A percentile compares a stretch with the other conserved stretches of the same genome.
Conservation (phyloP, 768 basidiomycete species). For the Kwoniella europaea region DNA sequence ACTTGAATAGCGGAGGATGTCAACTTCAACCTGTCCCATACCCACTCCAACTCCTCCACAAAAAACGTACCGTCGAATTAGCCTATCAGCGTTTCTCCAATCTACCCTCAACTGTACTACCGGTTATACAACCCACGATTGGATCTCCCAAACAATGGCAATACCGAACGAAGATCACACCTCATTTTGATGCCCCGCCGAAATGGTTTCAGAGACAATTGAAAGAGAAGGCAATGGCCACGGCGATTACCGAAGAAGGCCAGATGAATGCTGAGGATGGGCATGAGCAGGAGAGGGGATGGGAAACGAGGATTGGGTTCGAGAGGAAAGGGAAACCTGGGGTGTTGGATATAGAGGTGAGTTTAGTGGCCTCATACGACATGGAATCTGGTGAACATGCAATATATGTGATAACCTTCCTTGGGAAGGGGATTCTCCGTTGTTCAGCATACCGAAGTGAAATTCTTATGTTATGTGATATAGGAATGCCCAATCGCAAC, state of each 20-base stretch:
- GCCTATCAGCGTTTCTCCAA: conserved; percentile 49
- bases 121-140: conserved; percentile 73
- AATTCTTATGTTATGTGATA: not conserved
- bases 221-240: conserved; percentile 10
- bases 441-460: too few species aligned
- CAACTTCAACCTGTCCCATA: conserved; percentile 93
- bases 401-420: too few species aligned
- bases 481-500: conserved; percentile 94
- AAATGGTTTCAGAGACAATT: conserved; percentile 55
- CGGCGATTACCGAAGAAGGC: conserved; percentile 20
- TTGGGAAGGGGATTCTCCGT: too few species aligned
- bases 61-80: conserved; percentile 60
- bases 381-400: not conserved
- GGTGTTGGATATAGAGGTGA: conserved; percentile 89
- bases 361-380: conserved; percentile 12
- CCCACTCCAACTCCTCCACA: conserved; percentile 80
- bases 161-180: conserved; percentile 96
- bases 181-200: conserved; percentile 82
- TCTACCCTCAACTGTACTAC: conserved; percentile 66
- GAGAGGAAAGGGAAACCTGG: conserved; percentile 74
- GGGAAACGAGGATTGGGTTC: conserved; percentile 87
- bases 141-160: conserved; percentile 86
- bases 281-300: conserved; percentile 31
- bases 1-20: conserved; percentile 67
- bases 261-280: conserved; percentile 29